Evolutionary conservation across 2,329 filamentous ascomycete genomes (phyloP).

Genomic region (Paecilomyces dactylethromorphus): DNA sequence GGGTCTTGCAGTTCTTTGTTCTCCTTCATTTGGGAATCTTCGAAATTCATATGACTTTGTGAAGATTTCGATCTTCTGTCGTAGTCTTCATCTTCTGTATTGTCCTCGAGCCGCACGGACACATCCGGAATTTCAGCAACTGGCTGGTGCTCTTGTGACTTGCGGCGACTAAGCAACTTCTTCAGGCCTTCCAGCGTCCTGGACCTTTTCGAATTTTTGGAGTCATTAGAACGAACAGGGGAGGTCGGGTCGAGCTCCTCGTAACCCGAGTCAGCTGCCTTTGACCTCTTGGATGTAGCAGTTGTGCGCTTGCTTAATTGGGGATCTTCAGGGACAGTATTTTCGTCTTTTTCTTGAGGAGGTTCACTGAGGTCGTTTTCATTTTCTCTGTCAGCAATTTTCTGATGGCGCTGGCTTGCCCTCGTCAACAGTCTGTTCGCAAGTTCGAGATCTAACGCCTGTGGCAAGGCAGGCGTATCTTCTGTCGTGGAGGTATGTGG

Average conservation of each 20-base stretch:
- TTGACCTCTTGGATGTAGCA: not conserved
- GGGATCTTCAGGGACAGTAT: not conserved
- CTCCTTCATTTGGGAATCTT: not conserved
- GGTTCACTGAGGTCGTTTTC: not conserved
- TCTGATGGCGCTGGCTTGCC: not conserved
- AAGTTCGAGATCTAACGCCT: not conserved
- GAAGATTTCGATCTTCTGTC: not conserved
- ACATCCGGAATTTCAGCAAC: not conserved
- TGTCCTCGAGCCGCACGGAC: not conserved
- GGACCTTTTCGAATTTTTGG: slow-evolving; percentile 6
- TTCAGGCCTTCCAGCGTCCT: slow-evolving; percentile 10
- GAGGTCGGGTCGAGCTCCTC: not conserved
- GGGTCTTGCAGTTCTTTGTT: not conserved
- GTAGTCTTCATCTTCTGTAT: not conserved
- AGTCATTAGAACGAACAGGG: not conserved
- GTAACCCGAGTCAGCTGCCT: not conserved
- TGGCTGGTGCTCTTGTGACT: slow-evolving; percentile 4
- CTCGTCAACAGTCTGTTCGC: not conserved
- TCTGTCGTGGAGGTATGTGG: slow-evolving; percentile 1
- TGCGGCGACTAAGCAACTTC: slow-evolving; percentile 12
- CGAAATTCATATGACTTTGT: not conserved
- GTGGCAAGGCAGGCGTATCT: not conserved
- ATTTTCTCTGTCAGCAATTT: not conserved
- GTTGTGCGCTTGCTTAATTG: not conserved
- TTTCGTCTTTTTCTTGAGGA: not conserved